Base-by-base conservation (phyloP, 345 rosid genomes). In the Lenwebbia sp. region DNA sequence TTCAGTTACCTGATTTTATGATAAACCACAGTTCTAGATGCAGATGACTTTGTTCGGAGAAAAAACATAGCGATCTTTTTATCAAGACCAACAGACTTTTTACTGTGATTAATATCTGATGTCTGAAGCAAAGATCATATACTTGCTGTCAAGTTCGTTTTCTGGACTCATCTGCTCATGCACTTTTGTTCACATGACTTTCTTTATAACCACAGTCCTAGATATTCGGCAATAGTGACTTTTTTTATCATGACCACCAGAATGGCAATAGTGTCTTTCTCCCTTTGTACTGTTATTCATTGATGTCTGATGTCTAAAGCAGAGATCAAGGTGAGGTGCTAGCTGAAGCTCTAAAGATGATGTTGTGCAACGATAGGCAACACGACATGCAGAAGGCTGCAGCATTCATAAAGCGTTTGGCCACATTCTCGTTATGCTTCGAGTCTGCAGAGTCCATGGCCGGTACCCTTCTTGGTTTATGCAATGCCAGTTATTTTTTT, bases 371-470 rank as follows among this genome's bases (percentile, higher is more conserved):
- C 21, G 99, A 97, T 88, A 93, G 98, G 85, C 99, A 96, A 54
- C 99, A 94, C 82, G 99, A 98, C 90, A 96, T 94, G 99, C 98
- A 94, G 87, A 98, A 96, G 88, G 92, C 99, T n/a, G 99, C 99
- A 33, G 99, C 99, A 17, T 97, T 97, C 88, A 94, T 91, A 30
- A 95, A 98, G 90, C 98, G 98, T 83, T 89, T 98, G 88, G 97
- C 99, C 82, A 95, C 97, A 33, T 95, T 95, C 74, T 96, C 96
- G 0, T 89, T 98, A 70, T 94, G 93, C 94, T 92, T 92, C 86
- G 98, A 96, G 44, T 93, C 96, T 82, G 96, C 99, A 28, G 98
- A 98, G 89, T 92, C 97, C 84, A 95, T 96, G 97, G 93, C 99
- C 52, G 97, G 99, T 97, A 89, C 70, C 88, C 51, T 62, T 62